Evolutionary conservation across 2,329 filamentous ascomycete genomes (phyloP).

Genomic region (Fusarium buxicola): DNA sequence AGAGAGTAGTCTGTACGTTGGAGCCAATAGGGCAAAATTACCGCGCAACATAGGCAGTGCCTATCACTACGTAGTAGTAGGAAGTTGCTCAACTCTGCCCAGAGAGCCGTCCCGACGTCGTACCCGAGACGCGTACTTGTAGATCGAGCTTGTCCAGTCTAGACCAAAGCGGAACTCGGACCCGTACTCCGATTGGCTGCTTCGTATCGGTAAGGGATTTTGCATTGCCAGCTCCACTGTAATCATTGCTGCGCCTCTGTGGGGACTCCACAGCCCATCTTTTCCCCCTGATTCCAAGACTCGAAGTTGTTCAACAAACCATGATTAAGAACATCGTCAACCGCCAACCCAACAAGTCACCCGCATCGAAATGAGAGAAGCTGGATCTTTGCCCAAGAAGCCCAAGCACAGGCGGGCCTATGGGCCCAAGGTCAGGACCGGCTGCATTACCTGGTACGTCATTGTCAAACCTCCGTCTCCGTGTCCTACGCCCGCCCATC

Average conservation of each 20-base stretch:
- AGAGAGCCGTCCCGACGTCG: too few relatives aligned
- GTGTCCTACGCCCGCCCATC: too few relatives aligned
- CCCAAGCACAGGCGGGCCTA: constrained; percentile 32
- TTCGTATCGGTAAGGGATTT: constrained; percentile 12
- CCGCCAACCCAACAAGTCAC: not conserved
- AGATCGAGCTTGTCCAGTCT: too few relatives aligned
- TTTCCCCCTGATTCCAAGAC: constrained; percentile 9
- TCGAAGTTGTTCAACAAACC: constrained; percentile 5
- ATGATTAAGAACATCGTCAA: constrained; percentile 1
- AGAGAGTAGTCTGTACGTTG: too few relatives aligned
- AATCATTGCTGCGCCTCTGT: constrained; percentile 12
- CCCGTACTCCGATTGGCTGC: constrained; percentile 5
- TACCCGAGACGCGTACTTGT: too few relatives aligned
- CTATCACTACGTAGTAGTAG: too few relatives aligned
- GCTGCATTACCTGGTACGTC: constrained; percentile 40
- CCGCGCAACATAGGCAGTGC: too few relatives aligned
- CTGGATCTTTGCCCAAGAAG: constrained; percentile 16
- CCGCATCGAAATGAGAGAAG: not conserved
- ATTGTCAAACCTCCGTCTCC: not conserved
- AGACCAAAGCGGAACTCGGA: too few relatives aligned
- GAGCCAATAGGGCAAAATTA: too few relatives aligned
- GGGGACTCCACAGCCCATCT: not conserved
- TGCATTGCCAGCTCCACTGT: not conserved
- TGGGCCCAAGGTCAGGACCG: constrained; percentile 34
- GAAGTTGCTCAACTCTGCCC: too few relatives aligned